Percentiles rank a stretch among this genome's conserved stretches.
phyloP scores from a whole-genome alignment of 225 moss, liverwort and hornwort genomes.

The Anthoceros angustus region DNA sequence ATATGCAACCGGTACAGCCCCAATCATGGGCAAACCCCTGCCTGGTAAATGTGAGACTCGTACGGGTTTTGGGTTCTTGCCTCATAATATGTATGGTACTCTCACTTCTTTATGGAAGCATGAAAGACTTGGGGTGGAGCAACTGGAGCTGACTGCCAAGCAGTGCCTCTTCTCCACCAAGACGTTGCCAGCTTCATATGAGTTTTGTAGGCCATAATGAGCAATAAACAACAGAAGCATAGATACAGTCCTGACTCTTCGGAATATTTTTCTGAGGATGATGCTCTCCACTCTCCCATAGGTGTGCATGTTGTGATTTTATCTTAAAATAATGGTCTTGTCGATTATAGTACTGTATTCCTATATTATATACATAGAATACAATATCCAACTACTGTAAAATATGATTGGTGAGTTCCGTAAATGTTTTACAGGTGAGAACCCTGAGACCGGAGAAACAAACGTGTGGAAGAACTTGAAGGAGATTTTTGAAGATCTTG shows the following conservation, averaged over 20 bases:
- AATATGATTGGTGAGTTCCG: not conserved
- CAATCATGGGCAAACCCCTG: no score
- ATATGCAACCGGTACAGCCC: no score
- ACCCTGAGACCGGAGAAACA: not conserved
- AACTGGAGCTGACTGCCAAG: no score
- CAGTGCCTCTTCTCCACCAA: no score
- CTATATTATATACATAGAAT: no score
- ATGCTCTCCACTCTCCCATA: not conserved
- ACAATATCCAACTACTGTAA: not conserved
- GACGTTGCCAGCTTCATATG: not conserved
- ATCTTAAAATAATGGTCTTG: not conserved
- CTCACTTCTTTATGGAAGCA: no score
- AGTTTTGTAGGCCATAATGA: not conserved
- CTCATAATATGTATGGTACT: no score
- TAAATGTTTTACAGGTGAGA: not conserved
- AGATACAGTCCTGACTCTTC: not conserved
- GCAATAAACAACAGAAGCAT: not conserved
- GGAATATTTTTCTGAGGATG: not conserved
- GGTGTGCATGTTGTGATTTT: not conserved
- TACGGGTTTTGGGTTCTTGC: no score
- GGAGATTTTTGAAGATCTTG: constrained; percentile 13
- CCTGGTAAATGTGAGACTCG: no score
- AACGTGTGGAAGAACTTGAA: constrained; percentile 15
- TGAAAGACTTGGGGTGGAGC: no score
- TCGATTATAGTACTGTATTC: not conserved